Percentiles rank a stretch among this genome's conserved stretches.
phyloP scores from a whole-genome alignment of 2,329 filamentous ascomycete species.

The Balansia obtecta region DNA sequence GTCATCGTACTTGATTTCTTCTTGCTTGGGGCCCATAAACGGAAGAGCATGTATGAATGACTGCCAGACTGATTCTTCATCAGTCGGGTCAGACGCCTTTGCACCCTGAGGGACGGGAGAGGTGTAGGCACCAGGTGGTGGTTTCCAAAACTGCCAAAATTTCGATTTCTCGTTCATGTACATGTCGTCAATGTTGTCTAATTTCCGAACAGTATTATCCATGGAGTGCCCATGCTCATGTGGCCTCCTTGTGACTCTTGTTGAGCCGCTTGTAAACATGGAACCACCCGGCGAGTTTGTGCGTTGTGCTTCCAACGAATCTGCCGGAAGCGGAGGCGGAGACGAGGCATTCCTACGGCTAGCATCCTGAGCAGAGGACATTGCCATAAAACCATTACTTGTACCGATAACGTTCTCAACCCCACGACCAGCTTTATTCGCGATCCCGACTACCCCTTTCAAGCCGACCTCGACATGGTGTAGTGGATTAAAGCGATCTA shows the following conservation, averaged over 20 bases:
- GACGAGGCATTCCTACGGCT: slow-evolving; percentile 9
- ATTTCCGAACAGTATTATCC: slow-evolving; percentile 41
- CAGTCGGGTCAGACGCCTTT: slow-evolving; percentile 26
- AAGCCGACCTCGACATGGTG: slow-evolving; percentile 37
- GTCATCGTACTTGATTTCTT: slow-evolving; percentile 42
- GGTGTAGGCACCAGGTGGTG: slow-evolving; percentile 46
- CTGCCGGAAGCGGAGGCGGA: slow-evolving; percentile 10
- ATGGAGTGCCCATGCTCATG: background rate
- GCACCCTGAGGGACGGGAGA: slow-evolving; percentile 47
- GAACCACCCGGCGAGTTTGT: slow-evolving; percentile 25
- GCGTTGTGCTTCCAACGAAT: slow-evolving; percentile 21
- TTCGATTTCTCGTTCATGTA: slow-evolving; percentile 30
- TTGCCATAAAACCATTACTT: slow-evolving; percentile 39
- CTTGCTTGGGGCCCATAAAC: slow-evolving; percentile 32
- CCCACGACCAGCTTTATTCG: slow-evolving; percentile 33
- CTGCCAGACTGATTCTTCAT: slow-evolving; percentile 36
- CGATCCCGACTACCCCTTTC: slow-evolving; percentile 28
- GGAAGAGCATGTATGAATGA: slow-evolving; percentile 37
- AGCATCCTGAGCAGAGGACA: slow-evolving; percentile 12
- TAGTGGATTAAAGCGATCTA: slow-evolving; percentile 20
- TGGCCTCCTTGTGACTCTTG: slow-evolving; percentile 10
- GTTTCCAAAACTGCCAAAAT: slow-evolving; percentile 56
- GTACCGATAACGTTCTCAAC: slow-evolving; percentile 40
- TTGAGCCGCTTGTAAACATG: slow-evolving; percentile 26
- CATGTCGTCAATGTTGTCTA: slow-evolving; percentile 36